Evolutionary conservation across 2,329 filamentous ascomycete genomes (phyloP).

Genomic region (Nannizziopsis arthrosporioides): DNA sequence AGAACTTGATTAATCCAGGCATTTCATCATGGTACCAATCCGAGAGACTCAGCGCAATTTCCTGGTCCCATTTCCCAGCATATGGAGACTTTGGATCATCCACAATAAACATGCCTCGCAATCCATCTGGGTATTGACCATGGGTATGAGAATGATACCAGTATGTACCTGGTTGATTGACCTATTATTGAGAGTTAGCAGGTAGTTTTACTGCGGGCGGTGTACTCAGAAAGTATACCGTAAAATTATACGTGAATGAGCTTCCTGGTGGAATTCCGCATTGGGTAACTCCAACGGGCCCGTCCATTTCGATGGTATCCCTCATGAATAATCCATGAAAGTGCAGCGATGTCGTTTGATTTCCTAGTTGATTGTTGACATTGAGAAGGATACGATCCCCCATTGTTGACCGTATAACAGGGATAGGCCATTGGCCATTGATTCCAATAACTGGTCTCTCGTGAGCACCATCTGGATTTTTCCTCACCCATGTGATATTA

Average conservation of each 20-base stretch:
- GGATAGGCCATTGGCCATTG: conserved; percentile 11
- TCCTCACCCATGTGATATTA: conserved; percentile 11
- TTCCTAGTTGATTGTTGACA: conserved; percentile 9
- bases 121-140: conserved; percentile 22
- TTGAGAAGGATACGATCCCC: conserved; percentile 9
- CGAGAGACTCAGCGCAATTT: conserved; percentile 50
- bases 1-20: conserved; percentile 35
- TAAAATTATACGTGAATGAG: conserved; percentile 21
- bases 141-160: conserved; percentile 26
- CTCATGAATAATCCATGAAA: conserved; percentile 61
- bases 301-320: conserved; percentile 30
- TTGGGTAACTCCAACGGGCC: conserved; percentile 25
- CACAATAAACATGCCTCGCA: conserved; percentile 26
- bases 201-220: no score
- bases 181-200: conserved; percentile 13
- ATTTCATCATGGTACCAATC: conserved; percentile 58
- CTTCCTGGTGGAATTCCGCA: conserved; percentile 27
- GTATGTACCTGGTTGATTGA: conserved; percentile 21
- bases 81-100: conserved; percentile 42
- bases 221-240: background rate
- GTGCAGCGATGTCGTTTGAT: conserved; percentile 20
- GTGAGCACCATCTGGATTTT: conserved; percentile 8
- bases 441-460: conserved; percentile 12
- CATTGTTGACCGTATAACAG: conserved; percentile 8
- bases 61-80: conserved; percentile 45